Evolutionary conservation across 2,329 filamentous ascomycete genomes (phyloP).

Genomic region (Colletotrichum echinochloae): DNA sequence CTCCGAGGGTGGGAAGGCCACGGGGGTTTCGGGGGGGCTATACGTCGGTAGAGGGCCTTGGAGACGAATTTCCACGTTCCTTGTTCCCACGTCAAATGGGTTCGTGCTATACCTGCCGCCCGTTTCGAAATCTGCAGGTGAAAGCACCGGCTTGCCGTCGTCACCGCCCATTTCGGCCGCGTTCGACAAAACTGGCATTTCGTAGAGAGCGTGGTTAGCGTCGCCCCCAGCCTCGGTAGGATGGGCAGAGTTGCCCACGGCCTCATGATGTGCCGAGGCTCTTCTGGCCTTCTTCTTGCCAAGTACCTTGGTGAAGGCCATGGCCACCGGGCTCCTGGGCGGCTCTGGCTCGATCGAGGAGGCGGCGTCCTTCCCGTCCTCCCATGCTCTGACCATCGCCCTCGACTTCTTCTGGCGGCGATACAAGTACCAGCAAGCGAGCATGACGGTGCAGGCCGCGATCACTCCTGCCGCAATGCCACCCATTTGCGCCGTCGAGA

Average conservation of each 20-base stretch:
- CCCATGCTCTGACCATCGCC: slow-evolving; percentile 37
- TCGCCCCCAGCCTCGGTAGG: slow-evolving; percentile 57
- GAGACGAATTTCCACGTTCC: slow-evolving; percentile 64
- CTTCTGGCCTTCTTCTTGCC: slow-evolving; percentile 51
- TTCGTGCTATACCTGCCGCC: slow-evolving; percentile 55
- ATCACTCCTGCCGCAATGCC: slow-evolving; percentile 60
- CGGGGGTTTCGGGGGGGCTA: slow-evolving; percentile 52
- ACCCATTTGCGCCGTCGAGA: slow-evolving; percentile 57
- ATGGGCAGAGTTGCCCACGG: slow-evolving; percentile 48
- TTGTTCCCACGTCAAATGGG: slow-evolving; percentile 63
- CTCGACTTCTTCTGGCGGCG: slow-evolving; percentile 51
- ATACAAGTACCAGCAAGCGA: slow-evolving; percentile 48
- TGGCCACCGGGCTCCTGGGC: slow-evolving; percentile 51
- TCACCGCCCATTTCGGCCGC: slow-evolving; percentile 63
- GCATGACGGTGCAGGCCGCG: slow-evolving; percentile 47
- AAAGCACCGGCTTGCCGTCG: slow-evolving; percentile 52
- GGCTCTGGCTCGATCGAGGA: slow-evolving; percentile 51
- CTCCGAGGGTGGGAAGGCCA: slow-evolving; percentile 46
- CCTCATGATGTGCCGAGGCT: slow-evolving; percentile 44
- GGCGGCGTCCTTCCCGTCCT: slow-evolving; percentile 54
- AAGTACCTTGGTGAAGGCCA: slow-evolving; percentile 59
- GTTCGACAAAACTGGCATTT: slow-evolving; percentile 59
- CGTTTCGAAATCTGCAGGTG: slow-evolving; percentile 56
- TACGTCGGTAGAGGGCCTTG: slow-evolving; percentile 64
- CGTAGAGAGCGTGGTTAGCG: slow-evolving; percentile 62